These are phyloP conservation scores for Prillingera fragicola DNA, from an alignment of 1,284 basidiomycete species.

Conservation along the genomic window DNA sequence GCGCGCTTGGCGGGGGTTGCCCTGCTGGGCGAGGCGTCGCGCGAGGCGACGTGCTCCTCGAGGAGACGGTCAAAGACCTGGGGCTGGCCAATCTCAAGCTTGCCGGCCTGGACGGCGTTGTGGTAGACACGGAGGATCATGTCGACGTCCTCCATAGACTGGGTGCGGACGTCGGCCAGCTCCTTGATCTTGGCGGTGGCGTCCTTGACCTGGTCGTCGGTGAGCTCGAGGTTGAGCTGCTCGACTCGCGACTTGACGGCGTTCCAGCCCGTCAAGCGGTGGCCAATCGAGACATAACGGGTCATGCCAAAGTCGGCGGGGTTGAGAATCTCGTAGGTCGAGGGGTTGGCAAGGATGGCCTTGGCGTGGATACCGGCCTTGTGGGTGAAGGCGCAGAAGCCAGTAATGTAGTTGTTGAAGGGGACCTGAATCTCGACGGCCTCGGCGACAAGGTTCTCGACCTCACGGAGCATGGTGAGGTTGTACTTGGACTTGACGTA, in stretches of 20 bases:
- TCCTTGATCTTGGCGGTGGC: constrained; percentile 99
- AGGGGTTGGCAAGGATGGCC: constrained; percentile 99
- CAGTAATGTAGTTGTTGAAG: constrained; percentile 66
- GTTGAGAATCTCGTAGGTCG: constrained; percentile 79
- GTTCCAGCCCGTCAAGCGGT: constrained; percentile 96
- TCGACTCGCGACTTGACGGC: constrained; percentile 99
- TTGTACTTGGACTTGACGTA: constrained; percentile 99
- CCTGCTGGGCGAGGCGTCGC: constrained; percentile 29
- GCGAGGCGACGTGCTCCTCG: constrained; percentile 49
- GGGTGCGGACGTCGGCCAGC: constrained; percentile 94
- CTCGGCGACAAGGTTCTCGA: constrained; percentile 98
- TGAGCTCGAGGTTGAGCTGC: constrained; percentile 71
- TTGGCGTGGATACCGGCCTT: constrained; percentile 99
- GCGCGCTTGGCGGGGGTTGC: constrained; percentile 25
- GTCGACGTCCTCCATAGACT: constrained; percentile 99
- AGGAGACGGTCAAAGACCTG: constrained; percentile 77
- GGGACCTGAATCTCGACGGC: constrained; percentile 97
- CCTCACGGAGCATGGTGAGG: constrained; percentile 91
- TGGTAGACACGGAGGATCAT: constrained; percentile 92
- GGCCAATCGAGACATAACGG: constrained; percentile 96
- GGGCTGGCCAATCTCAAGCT: constrained; percentile 80
- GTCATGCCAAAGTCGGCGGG: constrained; percentile 97
- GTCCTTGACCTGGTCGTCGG: constrained; percentile 72
- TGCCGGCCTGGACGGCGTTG: constrained; percentile 78
- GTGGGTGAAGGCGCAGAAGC: constrained; percentile 99